A percentile compares a stretch with the other conserved stretches of the same genome.
These are phyloP conservation scores for Fusarium mexicanum DNA, from an alignment of 2,329 filamentous ascomycete species.

Conservation along the genomic window DNA sequence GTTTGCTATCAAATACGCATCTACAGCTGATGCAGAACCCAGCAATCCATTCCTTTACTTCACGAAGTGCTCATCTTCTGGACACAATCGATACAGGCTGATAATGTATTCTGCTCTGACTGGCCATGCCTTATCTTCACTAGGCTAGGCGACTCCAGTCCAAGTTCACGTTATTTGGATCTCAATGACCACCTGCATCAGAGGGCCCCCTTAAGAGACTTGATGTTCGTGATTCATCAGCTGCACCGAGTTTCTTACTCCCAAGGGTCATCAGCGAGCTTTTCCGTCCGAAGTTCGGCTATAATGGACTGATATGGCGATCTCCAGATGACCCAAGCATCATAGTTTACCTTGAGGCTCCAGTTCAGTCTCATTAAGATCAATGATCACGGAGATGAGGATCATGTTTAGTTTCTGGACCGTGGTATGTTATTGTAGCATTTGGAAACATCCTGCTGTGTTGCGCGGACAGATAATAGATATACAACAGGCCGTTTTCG, in stretches of 20 bases:
- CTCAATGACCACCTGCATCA: not conserved
- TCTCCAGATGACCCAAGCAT: not conserved
- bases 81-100: not conserved
- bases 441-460: not conserved
- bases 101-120: not conserved
- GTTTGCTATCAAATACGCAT: too few species aligned
- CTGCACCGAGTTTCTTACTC: not conserved
- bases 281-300: not conserved
- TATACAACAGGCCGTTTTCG: fast-evolving
- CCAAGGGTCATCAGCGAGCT: not conserved
- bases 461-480: not conserved
- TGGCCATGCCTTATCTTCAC: too few species aligned
- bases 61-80: not conserved
- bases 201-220: not conserved
- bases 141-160: not conserved
- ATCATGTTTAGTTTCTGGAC: not conserved
- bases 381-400: not conserved
- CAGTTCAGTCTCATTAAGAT: not conserved
- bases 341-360: not conserved
- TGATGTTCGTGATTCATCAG: not conserved
- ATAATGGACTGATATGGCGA: not conserved
- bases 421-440: not conserved
- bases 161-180: too few species aligned
- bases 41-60: fast-evolving
- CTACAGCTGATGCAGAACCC: not conserved